Evolutionary conservation across 306 rosid species (phyloP), one percentile per base, ranked within the genome.

Genomic region (Begonia fuchsioides): DNA sequence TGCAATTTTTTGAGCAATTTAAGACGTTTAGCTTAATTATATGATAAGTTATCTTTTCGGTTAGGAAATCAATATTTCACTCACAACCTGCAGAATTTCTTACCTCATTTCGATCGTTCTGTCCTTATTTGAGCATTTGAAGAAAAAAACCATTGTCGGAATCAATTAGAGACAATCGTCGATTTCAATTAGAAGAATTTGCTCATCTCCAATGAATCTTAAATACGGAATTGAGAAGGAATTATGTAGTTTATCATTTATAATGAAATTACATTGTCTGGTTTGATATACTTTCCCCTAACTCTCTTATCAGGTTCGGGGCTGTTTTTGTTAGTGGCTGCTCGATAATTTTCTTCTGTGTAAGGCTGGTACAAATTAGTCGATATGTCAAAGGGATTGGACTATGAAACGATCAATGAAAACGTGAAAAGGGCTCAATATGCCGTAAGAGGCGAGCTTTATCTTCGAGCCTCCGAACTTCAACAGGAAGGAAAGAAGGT

Each of bases 401-500:
- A 79, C 73, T 59, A 73, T 39, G 94, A 61, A 39, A 62, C 67
- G 12, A 76, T 92, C 45, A 92, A 92, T 59, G 94, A 82, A 64
- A 92, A 92, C 15, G 96, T 92, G 78, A 92, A 85, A 86, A 85
- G 44, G 68, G 70, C 70, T 70, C 98, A 90, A 54, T 90, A 90
- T 75, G 98, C 95, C 62, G 95, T 85, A 59, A 69, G 95, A 68
- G 98, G 98, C 49, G 98, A 90, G 71, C 56, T 90, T 53, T 85
- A 85, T 71, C 98, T 90, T 60, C 69, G 95, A 51, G 98, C 95
- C 44, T 74, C 98, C 32, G 93, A 90, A 68, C 98, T 90, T 70
- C 95, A 90, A 77, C 81, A 79, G 69, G 94, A 90, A 69, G 94
- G 95, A 45, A 85, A 85, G 76, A 90, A 79, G 93, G 98, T 90